Percentiles rank a stretch among this genome's conserved stretches.
phyloP scores from a whole-genome alignment of 129 eudicot species.

The Oenanthe sinensis region DNA sequence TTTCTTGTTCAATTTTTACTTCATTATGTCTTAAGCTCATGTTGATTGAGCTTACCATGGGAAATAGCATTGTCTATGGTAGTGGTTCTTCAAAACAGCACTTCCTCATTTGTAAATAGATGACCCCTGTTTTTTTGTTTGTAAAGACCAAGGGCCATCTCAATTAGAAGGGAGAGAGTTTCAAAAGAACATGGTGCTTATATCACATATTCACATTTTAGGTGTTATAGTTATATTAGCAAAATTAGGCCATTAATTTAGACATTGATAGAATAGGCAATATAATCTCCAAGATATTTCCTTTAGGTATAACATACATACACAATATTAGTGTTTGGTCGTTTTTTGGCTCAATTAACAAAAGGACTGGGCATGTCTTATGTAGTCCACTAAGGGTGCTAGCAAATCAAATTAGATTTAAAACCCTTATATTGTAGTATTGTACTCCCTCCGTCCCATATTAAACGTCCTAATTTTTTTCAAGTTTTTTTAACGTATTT shows the following conservation, averaged over 20 bases:
- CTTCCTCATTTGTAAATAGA: neutral
- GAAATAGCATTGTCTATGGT: neutral
- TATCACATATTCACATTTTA: neutral
- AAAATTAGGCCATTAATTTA: neutral
- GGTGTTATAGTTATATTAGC: neutral
- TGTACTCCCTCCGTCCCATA: no score
- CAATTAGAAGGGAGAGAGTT: neutral
- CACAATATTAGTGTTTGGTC: neutral
- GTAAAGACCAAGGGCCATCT: neutral
- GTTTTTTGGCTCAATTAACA: neutral
- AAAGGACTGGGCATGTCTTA: neutral
- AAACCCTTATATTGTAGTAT: neutral
- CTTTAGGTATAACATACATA: neutral
- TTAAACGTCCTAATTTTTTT: no score
- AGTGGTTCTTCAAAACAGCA: neutral
- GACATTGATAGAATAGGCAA: neutral
- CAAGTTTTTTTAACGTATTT: no score
- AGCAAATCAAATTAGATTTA: neutral
- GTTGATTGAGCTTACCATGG: neutral
- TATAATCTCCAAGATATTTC: neutral
- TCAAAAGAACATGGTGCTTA: neutral
- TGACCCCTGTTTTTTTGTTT: neutral
- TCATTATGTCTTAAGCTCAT: neutral
- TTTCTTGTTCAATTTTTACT: neutral
- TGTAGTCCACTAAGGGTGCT: neutral